Base-by-base conservation (phyloP, 2,329 filamentous ascomycete species). In the Neurospora crassa region DNA sequence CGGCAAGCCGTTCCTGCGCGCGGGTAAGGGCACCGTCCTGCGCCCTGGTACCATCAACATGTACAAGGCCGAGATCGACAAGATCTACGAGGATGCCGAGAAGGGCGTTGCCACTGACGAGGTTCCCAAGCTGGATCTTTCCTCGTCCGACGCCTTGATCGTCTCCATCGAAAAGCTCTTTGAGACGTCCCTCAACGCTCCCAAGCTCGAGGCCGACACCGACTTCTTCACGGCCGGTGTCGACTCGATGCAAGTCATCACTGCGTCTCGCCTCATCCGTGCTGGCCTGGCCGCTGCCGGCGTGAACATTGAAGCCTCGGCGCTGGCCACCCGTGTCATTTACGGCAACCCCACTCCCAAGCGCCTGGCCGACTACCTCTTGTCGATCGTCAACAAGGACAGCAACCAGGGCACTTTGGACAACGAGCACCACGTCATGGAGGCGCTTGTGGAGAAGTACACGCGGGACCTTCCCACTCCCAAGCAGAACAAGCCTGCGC, bases 11-110 rank as follows among this genome's bases (percentile, higher is more conserved):
- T 84, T 87, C 70, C 75, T 78, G 0, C 79, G 82, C 2, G 80
- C 84, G 0, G 78, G 80, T 1, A 87, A 87, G 74, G 84, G 84
- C 1, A 83, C 83, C 0, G 74, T 86, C 6, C 83, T 83, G 75
- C 80, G 83, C n/a, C 74, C 77, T 0, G 74, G 70, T 1, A 81
- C 83, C 0, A 59, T 83, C 1, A 81, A 79, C 59, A 68, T 82
- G 42, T 86, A 86, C 72, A 76, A 79, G 34, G 76, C 80, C 0
- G 82, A 84, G 71, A 84, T 86, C 29, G 79, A 84, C 37, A 74
- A 76, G 18, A 70, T 85, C 0, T 86, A 85, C 70, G 74, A 77
- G 5, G 72, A 76, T 0, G 78, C 75, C 0, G 53, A 63, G 53
- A 37, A 63, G 14, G 29, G 14, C 14, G 16, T 4, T 63, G 29